Conservation (phyloP, 305 asterid genomes). For the Stenogyne calaminthoides region DNA sequence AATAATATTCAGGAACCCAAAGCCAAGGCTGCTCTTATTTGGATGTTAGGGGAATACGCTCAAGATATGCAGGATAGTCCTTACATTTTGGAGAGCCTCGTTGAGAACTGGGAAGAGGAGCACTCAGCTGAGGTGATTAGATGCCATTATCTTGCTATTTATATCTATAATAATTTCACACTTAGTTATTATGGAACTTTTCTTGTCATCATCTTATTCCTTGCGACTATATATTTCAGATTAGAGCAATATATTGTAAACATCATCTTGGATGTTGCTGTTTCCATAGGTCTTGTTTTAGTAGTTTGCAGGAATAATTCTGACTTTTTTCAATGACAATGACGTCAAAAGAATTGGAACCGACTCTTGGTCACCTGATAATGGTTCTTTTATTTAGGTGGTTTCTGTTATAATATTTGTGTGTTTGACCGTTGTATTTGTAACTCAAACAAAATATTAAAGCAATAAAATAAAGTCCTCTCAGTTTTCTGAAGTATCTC, state of each 20-base stretch:
- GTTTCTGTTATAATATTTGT: not conserved
- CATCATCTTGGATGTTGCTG: constrained; percentile 3
- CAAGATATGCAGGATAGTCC: constrained; percentile 99
- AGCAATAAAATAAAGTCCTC: not conserved
- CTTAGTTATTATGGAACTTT: constrained; percentile 4
- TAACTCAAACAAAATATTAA: not conserved
- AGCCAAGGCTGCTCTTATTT: constrained; percentile 98
- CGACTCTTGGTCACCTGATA: not conserved
- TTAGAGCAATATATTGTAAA: not conserved
- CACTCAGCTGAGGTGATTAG: constrained; percentile 82
- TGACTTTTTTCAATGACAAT: not conserved
- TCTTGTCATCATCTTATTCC: not conserved
- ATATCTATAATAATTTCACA: not conserved
- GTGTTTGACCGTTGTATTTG: not conserved
- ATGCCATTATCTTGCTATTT: constrained; percentile 15
- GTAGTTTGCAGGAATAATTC: not conserved
- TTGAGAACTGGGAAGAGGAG: constrained; percentile 98
- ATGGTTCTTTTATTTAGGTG: not conserved
- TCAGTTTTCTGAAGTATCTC: not conserved
- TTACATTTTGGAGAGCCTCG: constrained; percentile 75
- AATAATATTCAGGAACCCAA: constrained; percentile 94
- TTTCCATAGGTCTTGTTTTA: constrained; percentile 4
- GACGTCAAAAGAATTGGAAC: not conserved
- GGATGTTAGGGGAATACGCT: constrained; percentile 99
- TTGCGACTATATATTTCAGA: not conserved